Percentiles rank a stretch among this genome's conserved stretches.
Conservation (phyloP, 768 basidiomycete genomes). For the Tulasnella calospora region DNA sequence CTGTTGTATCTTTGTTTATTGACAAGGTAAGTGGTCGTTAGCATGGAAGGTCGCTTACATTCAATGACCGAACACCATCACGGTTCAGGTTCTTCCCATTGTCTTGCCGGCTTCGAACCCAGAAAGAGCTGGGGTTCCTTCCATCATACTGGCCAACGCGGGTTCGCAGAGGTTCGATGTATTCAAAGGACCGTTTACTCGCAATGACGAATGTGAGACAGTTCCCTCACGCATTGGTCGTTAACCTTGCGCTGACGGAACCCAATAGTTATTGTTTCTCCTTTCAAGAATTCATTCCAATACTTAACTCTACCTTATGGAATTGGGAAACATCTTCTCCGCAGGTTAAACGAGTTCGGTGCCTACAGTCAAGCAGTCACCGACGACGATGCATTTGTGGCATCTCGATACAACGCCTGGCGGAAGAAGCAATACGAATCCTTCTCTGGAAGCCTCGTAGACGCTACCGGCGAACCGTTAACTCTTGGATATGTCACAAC, state of each 20-base stretch:
- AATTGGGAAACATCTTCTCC: conserved; percentile 51
- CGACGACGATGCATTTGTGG: conserved; percentile 22
- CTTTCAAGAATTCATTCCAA: conserved; percentile 61
- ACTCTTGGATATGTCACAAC: conserved; percentile 72
- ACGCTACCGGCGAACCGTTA: conserved; percentile 40
- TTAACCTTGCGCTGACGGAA: background rate
- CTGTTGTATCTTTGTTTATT: conserved; percentile 56
- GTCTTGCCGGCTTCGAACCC: conserved; percentile 60
- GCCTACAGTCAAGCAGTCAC: background rate
- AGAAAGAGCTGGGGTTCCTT: conserved; percentile 50
- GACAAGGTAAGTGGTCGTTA: conserved; percentile 38
- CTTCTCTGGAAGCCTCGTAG: conserved; percentile 31
- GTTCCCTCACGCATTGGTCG: background rate
- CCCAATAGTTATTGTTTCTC: conserved; percentile 53
- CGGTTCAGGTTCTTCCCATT: conserved; percentile 47
- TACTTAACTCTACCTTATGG: conserved; percentile 54
- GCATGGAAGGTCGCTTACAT: background rate
- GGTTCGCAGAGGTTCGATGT: conserved; percentile 63
- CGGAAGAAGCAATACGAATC: conserved; percentile 36
- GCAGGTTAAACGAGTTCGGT: conserved; percentile 29
- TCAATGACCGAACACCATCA: background rate
- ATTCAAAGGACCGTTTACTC: conserved; percentile 63
- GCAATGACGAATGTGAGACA: conserved; percentile 57
- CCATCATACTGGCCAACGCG: conserved; percentile 60
- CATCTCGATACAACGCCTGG: conserved; percentile 23